Evolutionary conservation across 1,284 basidiomycete species (phyloP), one percentile per base, ranked within the genome.

Genomic region (Ustilago loliicola): DNA sequence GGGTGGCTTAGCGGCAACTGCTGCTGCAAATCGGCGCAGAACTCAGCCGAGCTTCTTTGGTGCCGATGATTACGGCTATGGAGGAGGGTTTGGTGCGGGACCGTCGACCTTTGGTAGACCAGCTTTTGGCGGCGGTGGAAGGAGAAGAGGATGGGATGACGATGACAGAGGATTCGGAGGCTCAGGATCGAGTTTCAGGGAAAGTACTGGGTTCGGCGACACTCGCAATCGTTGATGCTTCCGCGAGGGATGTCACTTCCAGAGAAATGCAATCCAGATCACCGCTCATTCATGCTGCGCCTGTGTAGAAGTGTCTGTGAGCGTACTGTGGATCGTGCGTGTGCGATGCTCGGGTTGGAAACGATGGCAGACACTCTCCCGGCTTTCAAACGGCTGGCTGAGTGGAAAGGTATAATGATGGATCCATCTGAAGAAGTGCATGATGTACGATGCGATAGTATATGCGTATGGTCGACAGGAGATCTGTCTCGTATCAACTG

Each of bases 201-300:
- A 78, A 27, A 74, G 70, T 23, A 79, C 77, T 3, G 80, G 80
- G 0, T 82, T 79, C 45, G 80, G 80, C 9, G 80, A 79, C 25
- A 80, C 80, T 4, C 50, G 73, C 10, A 81, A 81, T 30, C 67
- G 78, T 19, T 80, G 34, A 61, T 19, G 19, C 27, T 8, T 8
- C n/a, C n/a, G n/a, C n/a, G n/a, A n/a, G 8, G 15, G 13, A 42
- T 19, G 23, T 29, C 56, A 40, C 13, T 51, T 51, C 27, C 17
- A n/a, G 2, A 15, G 38, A 6, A 17, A 17, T 40, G 38, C 1
- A 40, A 40, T 9, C 34, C 15, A 40, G 15, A 40, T 48, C 45
- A 48, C 45, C 9, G 21, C 45, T 13, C 15, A 40, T 13, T 40
- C 19, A 19, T 40, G 38, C 17, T 40, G 38, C 38, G 38, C 17